phyloP scores from a whole-genome alignment of 2,329 filamentous ascomycete species.

The Penicillium psychrosexuale region DNA sequence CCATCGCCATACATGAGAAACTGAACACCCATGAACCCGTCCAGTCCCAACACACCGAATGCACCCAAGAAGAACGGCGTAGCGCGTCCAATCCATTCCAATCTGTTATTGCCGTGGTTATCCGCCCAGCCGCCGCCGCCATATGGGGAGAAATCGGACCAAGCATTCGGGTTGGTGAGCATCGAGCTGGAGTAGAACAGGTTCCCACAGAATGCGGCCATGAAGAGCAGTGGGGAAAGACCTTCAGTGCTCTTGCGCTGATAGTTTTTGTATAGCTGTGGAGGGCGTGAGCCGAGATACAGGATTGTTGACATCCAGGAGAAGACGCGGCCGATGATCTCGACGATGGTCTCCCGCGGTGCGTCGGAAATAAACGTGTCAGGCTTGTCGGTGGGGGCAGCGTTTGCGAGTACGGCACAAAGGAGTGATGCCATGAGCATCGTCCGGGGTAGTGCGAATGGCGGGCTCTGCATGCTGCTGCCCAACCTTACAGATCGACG shows the following conservation, averaged over 20 bases:
- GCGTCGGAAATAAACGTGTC: conserved; percentile 21
- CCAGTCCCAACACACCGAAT: conserved; percentile 61
- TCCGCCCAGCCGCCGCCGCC: conserved; percentile 61
- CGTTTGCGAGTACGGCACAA: conserved; percentile 45
- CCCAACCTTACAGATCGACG: conserved; percentile 28
- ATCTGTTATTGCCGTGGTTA: conserved; percentile 51
- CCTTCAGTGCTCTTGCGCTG: conserved; percentile 61
- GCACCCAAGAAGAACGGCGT: conserved; percentile 65
- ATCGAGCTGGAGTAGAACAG: conserved; percentile 64
- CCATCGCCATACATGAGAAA: conserved; percentile 59
- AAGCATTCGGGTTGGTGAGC: conserved; percentile 62
- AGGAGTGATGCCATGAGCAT: conserved; percentile 46
- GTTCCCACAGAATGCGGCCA: conserved; percentile 66
- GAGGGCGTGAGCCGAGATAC: conserved; percentile 59
- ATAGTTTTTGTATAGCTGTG: conserved; percentile 66
- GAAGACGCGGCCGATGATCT: conserved; percentile 50
- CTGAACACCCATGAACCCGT: conserved; percentile 61
- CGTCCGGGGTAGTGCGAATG: conserved; percentile 42
- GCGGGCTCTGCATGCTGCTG: conserved; percentile 26
- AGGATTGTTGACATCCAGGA: conserved; percentile 57
- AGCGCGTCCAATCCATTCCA: conserved; percentile 57
- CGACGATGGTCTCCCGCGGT: conserved; percentile 31
- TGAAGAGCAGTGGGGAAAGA: conserved; percentile 61
- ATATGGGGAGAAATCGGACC: conserved; percentile 56
- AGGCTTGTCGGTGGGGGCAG: conserved; percentile 34